These are phyloP conservation scores for Jasminum sambac DNA, from an alignment of 257 asterid genomes.

Conservation along the genomic window DNA sequence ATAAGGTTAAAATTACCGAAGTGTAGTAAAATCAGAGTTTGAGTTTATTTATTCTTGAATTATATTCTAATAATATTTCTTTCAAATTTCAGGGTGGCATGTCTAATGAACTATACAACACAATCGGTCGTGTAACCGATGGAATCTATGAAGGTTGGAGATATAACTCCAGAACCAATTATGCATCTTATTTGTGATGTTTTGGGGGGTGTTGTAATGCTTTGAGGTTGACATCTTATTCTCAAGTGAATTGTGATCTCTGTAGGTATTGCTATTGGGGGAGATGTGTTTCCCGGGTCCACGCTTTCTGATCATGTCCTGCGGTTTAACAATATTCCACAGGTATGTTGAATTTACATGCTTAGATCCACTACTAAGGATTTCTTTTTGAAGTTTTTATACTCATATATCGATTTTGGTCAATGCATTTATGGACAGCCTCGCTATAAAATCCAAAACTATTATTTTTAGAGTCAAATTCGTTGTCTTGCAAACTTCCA, in stretches of 20 bases:
- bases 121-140: slow-evolving; percentile 96
- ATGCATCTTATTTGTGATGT: slow-evolving; percentile 10
- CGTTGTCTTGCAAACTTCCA: not conserved
- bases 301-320: slow-evolving; percentile 98
- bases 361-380: slow-evolving; percentile 12
- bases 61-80: slow-evolving; percentile 25
- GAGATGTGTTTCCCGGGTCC: slow-evolving; percentile 99
- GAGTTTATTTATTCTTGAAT: not conserved
- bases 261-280: slow-evolving; percentile 97
- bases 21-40: not conserved
- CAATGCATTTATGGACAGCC: not conserved
- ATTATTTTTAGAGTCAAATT: not conserved
- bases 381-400: not conserved
- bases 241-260: slow-evolving; percentile 21
- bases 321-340: slow-evolving; percentile 97
- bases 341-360: slow-evolving; percentile 43
- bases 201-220: not conserved
- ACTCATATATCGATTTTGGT: not conserved
- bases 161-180: slow-evolving; percentile 19
- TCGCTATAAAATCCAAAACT: not conserved
- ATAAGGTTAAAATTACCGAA: too few relatives aligned
- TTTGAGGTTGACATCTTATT: slow-evolving; percentile 15
- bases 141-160: slow-evolving; percentile 94
- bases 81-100: slow-evolving; percentile 82
- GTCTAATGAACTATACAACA: slow-evolving; percentile 93